Evolutionary conservation across 345 rosid genomes (phyloP).

Genomic region (Salix viminalis): DNA sequence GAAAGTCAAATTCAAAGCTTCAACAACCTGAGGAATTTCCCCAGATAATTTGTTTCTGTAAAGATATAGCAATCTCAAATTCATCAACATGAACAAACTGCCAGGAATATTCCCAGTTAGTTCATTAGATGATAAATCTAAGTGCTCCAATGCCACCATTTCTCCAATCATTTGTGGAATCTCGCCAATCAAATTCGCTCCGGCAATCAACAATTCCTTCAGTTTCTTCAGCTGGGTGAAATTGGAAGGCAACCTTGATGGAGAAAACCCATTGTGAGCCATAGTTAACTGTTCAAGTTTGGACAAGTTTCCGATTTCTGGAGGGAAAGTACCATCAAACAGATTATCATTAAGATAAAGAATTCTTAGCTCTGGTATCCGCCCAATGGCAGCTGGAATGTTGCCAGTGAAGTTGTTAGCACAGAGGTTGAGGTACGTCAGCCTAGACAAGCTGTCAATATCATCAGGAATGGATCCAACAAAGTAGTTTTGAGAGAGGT

Average conservation of each 20-base stretch:
- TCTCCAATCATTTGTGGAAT: constrained; percentile 37
- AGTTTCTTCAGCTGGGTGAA: constrained; percentile 49
- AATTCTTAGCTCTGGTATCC: constrained; percentile 21
- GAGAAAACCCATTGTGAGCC: constrained; percentile 39
- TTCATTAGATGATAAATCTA: constrained; percentile 34
- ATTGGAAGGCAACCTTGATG: constrained; percentile 52
- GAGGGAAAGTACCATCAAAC: constrained; percentile 40
- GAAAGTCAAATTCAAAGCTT: constrained; percentile 24
- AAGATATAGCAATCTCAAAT: constrained; percentile 33
- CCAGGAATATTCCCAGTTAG: constrained; percentile 43
- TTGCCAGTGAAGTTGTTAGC: constrained; percentile 44
- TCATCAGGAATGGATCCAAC: constrained; percentile 60
- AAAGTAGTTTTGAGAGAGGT: constrained; percentile 67
- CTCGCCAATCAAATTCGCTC: constrained; percentile 46
- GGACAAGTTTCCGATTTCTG: constrained; percentile 53
- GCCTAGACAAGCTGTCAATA: constrained; percentile 35
- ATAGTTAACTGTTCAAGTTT: constrained; percentile 47
- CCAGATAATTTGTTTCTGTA: constrained; percentile 30
- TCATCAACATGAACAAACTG: constrained; percentile 40
- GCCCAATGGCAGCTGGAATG: constrained; percentile 37
- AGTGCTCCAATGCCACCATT: constrained; percentile 38
- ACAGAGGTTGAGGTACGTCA: too few species aligned
- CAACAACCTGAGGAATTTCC: constrained; percentile 42
- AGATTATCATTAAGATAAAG: constrained; percentile 29
- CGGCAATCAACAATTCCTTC: constrained; percentile 18